Conservation (phyloP, 371 early-diverging fungal genomes). For the Apophysomyces ossiformis region DNA sequence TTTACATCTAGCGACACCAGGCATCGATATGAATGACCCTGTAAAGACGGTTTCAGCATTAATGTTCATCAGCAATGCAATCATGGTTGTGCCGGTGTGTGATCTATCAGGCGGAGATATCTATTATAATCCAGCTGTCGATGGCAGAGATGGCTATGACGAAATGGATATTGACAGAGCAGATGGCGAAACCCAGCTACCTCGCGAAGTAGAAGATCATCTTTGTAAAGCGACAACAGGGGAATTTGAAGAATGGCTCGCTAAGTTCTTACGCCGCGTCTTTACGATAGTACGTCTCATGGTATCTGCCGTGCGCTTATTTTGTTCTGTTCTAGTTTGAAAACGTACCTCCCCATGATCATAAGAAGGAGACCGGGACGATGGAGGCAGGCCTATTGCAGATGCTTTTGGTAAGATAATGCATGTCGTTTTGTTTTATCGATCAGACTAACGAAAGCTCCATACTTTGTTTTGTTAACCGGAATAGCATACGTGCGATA, state of each 20-base stretch:
- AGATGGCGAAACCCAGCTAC: slow-evolving; percentile 40
- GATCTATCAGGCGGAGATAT: slow-evolving; percentile 53
- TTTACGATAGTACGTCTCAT: slow-evolving; percentile 66
- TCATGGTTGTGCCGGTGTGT: slow-evolving; percentile 67
- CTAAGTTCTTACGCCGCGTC: slow-evolving; percentile 78
- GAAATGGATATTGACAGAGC: slow-evolving; percentile 56
- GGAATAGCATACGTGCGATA: slow-evolving; percentile 63
- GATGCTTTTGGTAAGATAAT: slow-evolving; percentile 35
- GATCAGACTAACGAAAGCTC: too few relatives aligned
- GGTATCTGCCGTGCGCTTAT: neutral
- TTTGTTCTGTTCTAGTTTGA: slow-evolving; percentile 58
- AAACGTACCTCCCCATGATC: slow-evolving; percentile 72
- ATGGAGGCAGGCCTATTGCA: slow-evolving; percentile 53
- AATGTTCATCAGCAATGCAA: slow-evolving; percentile 73
- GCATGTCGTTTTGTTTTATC: too few relatives aligned
- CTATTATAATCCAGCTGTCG: slow-evolving; percentile 23
- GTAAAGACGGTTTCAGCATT: slow-evolving; percentile 76
- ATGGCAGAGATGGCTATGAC: slow-evolving; percentile 46
- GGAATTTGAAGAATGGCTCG: slow-evolving; percentile 87
- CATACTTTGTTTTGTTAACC: too few relatives aligned
- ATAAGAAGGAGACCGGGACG: slow-evolving; percentile 39
- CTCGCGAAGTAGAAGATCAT: slow-evolving; percentile 64
- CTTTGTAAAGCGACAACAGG: slow-evolving; percentile 69
- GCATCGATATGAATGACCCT: slow-evolving; percentile 91
- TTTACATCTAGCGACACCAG: slow-evolving; percentile 79